Percentiles rank a stretch among this genome's conserved stretches.
Evolutionary conservation across 2,329 filamentous ascomycete species (phyloP).

Genomic region (Cercospora berteroae): DNA sequence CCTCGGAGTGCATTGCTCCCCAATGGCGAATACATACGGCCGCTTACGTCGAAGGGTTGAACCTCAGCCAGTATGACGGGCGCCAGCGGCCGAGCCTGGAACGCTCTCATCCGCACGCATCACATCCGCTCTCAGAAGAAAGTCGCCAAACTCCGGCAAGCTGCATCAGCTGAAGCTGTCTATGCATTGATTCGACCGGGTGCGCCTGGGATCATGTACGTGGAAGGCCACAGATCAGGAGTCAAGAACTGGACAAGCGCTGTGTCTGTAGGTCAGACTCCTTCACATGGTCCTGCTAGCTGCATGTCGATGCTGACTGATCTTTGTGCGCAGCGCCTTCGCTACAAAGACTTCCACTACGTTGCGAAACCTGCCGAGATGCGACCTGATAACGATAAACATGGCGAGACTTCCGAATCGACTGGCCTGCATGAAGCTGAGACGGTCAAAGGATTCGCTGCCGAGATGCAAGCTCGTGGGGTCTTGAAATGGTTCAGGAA

Average conservation of each 20-base stretch:
- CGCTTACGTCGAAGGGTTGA: neutral
- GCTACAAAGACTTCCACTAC: slow-evolving; percentile 72
- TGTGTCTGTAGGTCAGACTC: slow-evolving; percentile 51
- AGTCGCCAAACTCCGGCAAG: slow-evolving; percentile 61
- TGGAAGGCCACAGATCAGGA: slow-evolving; percentile 58
- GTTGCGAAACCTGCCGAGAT: slow-evolving; percentile 52
- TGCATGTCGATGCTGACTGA: neutral
- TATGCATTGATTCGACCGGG: slow-evolving; percentile 67
- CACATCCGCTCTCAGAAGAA: slow-evolving; percentile 82
- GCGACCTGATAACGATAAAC: slow-evolving; percentile 22
- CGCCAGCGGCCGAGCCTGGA: slow-evolving; percentile 30
- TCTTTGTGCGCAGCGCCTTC: slow-evolving; percentile 44
- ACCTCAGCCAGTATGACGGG: slow-evolving; percentile 4
- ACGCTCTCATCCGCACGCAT: slow-evolving; percentile 71
- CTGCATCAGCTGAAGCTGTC: slow-evolving; percentile 59
- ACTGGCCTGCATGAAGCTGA: slow-evolving; percentile 56
- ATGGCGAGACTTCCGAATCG: slow-evolving; percentile 32
- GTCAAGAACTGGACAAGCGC: slow-evolving; percentile 63
- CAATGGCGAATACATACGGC: neutral
- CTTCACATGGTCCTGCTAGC: neutral
- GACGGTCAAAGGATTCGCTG: slow-evolving; percentile 64
- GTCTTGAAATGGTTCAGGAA: slow-evolving; percentile 65
- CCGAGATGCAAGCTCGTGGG: slow-evolving; percentile 59
- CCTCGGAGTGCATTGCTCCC: neutral
- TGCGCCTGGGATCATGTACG: slow-evolving; percentile 76